These are phyloP conservation scores for Picea glauca DNA, from an alignment of 75 land plant genomes.

Conservation along the genomic window DNA sequence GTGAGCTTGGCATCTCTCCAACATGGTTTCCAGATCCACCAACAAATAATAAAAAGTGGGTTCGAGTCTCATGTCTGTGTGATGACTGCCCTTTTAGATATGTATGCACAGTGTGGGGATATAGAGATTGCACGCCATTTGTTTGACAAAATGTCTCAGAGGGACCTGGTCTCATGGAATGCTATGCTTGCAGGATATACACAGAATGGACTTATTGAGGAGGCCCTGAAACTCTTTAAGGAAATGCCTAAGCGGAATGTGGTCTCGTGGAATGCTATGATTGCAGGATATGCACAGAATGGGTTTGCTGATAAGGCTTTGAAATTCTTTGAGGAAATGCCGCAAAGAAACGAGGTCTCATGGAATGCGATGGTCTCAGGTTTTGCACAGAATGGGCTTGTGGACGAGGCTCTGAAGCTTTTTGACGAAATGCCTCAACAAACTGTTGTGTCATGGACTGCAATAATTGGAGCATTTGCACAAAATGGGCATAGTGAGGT, in stretches of 20 bases:
- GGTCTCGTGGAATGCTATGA: slow-evolving; percentile 13
- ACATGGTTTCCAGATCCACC: slow-evolving; percentile 38
- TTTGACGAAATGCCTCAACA: no score
- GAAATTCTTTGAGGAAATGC: slow-evolving; percentile 12
- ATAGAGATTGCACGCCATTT: slow-evolving; percentile 20
- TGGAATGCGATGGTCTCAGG: slow-evolving; percentile 11
- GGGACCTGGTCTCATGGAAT: slow-evolving; percentile 39
- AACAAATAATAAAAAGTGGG: slow-evolving; percentile 21
- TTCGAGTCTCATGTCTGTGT: slow-evolving; percentile 32
- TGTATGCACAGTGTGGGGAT: slow-evolving; percentile 54
- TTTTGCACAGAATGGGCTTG: slow-evolving; percentile 12
- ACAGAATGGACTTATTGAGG: slow-evolving; percentile 21
- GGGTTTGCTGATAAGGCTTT: neutral
- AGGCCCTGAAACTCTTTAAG: slow-evolving; percentile 20
- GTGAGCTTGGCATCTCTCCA: slow-evolving; percentile 28
- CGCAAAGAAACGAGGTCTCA: neutral
- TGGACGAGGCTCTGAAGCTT: neutral
- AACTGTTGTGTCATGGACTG: no score
- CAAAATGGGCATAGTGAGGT: no score
- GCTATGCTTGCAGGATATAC: slow-evolving; percentile 38
- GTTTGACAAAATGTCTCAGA: slow-evolving; percentile 20
- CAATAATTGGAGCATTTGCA: no score
- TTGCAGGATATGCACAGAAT: slow-evolving; percentile 14
- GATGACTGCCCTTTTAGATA: slow-evolving; percentile 50
- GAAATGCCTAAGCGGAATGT: slow-evolving; percentile 18